phyloP scores from a whole-genome alignment of 2,329 filamentous ascomycete species.

The Epichloe glyceriae region DNA sequence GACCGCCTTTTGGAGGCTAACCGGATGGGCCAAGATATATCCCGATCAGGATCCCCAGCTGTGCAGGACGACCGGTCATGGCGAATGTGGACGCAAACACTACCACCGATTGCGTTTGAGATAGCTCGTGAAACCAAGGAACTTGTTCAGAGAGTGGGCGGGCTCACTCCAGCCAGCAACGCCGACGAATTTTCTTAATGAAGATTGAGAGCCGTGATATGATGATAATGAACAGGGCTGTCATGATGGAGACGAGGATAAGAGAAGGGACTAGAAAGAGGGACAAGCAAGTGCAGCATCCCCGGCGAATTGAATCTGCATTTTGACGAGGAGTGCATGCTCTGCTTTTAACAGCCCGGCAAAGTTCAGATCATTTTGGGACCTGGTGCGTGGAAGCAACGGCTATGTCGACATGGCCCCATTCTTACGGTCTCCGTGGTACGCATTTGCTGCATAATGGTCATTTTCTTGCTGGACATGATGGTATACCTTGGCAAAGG shows the following conservation, averaged over 20 bases:
- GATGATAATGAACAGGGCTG: background rate
- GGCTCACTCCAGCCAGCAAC: constrained; percentile 18
- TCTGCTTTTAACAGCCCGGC: background rate
- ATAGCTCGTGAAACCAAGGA: constrained; percentile 74
- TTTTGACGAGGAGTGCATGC: background rate
- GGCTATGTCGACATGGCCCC: background rate
- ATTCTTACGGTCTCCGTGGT: background rate
- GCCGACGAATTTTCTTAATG: constrained; percentile 35
- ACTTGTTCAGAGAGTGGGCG: constrained; percentile 34
- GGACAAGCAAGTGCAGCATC: background rate
- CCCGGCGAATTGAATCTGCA: background rate
- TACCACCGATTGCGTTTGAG: constrained; percentile 79
- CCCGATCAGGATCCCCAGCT: constrained; percentile 28
- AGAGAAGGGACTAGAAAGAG: background rate
- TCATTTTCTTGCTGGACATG: background rate
- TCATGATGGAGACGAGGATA: background rate
- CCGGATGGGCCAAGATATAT: constrained; percentile 46
- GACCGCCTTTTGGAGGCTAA: constrained; percentile 52
- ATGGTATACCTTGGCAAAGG: background rate
- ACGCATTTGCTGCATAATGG: background rate
- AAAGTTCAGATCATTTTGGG: background rate
- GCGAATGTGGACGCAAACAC: constrained; percentile 52
- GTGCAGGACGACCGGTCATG: constrained; percentile 39
- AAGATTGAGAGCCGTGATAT: constrained; percentile 3
- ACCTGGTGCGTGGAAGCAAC: background rate